A percentile compares a stretch with the other conserved stretches of the same genome.
Conservation (phyloP, 2,329 filamentous ascomycete species). For the Fusarium virguliforme region DNA sequence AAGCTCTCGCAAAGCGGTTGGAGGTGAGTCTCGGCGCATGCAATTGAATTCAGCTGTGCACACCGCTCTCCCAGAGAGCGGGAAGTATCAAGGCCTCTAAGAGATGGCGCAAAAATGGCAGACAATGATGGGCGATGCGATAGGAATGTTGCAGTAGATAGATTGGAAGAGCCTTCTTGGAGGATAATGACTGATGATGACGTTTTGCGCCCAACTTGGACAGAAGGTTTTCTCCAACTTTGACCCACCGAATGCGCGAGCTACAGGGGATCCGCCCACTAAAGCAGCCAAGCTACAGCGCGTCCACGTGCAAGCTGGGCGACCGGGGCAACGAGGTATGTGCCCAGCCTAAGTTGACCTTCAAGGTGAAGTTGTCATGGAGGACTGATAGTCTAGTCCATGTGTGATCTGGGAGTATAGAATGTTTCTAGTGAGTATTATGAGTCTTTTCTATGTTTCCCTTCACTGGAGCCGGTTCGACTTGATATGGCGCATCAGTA, state of each 20-base stretch:
- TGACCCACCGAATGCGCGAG: slow-evolving; percentile 19
- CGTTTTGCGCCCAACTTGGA: slow-evolving; percentile 37
- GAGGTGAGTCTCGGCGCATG: slow-evolving; percentile 18
- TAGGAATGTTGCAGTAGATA: slow-evolving; percentile 31
- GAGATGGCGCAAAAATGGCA: slow-evolving; percentile 5
- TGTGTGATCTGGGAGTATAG: not conserved
- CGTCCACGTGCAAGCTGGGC: slow-evolving; percentile 16
- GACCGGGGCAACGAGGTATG: slow-evolving; percentile 6
- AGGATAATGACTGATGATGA: slow-evolving; percentile 42
- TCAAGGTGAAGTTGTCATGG: not conserved
- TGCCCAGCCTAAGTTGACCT: slow-evolving; percentile 12
- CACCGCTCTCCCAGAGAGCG: slow-evolving; percentile 19
- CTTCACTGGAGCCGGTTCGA: too few relatives aligned
- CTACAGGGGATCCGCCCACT: slow-evolving; percentile 34
- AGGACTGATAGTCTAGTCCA: not conserved
- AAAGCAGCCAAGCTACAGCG: slow-evolving; percentile 17
- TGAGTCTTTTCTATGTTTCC: not conserved
- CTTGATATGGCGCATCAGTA: too few relatives aligned
- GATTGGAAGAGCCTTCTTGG: slow-evolving; percentile 43
- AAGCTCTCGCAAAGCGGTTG: slow-evolving; percentile 26
- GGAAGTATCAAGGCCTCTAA: not conserved
- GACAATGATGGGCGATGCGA: slow-evolving; percentile 28
- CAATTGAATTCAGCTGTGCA: slow-evolving; percentile 21
- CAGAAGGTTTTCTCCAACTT: slow-evolving; percentile 42
- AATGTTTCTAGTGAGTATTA: not conserved